phyloP scores from a whole-genome alignment of 768 basidiomycete species.

The Flagelloscypha sp. region DNA sequence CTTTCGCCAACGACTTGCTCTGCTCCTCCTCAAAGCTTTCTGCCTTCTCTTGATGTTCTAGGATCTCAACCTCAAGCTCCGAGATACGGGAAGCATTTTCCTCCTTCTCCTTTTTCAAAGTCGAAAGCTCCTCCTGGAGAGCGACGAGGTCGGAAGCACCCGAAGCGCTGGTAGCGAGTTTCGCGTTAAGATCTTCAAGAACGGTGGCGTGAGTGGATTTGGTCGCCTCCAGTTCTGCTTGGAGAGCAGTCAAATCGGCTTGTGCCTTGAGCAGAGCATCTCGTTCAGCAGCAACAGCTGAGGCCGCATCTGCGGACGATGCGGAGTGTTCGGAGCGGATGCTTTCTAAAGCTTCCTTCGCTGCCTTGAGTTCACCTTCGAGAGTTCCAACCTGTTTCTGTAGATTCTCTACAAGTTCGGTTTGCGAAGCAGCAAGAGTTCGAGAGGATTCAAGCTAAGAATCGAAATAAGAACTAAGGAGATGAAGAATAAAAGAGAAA shows the following conservation, averaged over 20 bases:
- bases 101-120: conserved; percentile 57
- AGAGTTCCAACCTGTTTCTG: conserved; percentile 43
- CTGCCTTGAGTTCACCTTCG: conserved; percentile 39
- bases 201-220: conserved; percentile 42
- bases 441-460: conserved; percentile 47
- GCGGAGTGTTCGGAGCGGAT: conserved; percentile 40
- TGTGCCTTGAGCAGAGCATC: conserved; percentile 59
- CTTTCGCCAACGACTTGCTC: conserved; percentile 31
- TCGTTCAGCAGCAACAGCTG: conserved; percentile 51
- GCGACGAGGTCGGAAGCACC: conserved; percentile 33
- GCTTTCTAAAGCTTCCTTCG: conserved; percentile 45
- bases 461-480: conserved; percentile 2
- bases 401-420: conserved; percentile 37
- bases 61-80: conserved; percentile 73
- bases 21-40: conserved; percentile 58
- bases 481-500: not conserved
- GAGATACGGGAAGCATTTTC: conserved; percentile 65
- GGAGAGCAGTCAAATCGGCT: conserved; percentile 48
- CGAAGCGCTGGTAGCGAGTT: conserved; percentile 37
- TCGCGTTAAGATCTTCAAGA: conserved; percentile 37
- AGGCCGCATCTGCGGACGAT: conserved; percentile 32
- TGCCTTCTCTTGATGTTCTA: conserved; percentile 66
- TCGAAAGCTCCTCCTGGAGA: conserved; percentile 41
- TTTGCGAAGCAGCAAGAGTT: conserved; percentile 30
- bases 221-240: conserved; percentile 43